Percentiles rank a stretch among this genome's conserved stretches.
Evolutionary conservation across 164 flowering plant species (phyloP).

Genomic region (Tetrastigma voinierianum): DNA sequence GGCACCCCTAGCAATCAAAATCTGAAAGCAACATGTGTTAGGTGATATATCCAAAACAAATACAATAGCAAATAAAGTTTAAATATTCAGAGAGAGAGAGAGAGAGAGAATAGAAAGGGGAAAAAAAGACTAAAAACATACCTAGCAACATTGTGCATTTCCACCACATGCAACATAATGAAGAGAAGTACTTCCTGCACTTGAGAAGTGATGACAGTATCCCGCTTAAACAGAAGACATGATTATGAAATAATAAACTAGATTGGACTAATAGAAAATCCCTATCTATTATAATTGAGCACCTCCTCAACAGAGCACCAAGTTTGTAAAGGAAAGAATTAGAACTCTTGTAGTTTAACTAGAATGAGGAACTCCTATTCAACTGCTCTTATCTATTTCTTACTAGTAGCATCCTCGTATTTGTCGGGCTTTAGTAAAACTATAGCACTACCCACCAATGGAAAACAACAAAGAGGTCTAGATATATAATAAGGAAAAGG

Average conservation of each 20-base stretch:
- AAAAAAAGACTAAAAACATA: constrained; percentile 22
- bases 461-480: too few species aligned
- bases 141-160: constrained; percentile 89
- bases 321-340: not conserved
- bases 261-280: not conserved
- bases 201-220: constrained; percentile 33
- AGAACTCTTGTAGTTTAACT: too few species aligned
- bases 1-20: constrained; percentile 78
- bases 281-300: not conserved
- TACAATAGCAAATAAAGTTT: not conserved
- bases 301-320: not conserved
- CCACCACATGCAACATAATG: constrained; percentile 99
- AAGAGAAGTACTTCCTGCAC: constrained; percentile 93
- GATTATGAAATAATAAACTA: not conserved
- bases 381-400: too few species aligned
- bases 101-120: too few species aligned
- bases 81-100: not conserved
- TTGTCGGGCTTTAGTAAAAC: too few species aligned
- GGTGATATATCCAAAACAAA: not conserved
- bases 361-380: too few species aligned
- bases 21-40: constrained; percentile 30
- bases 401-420: too few species aligned
- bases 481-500: too few species aligned
- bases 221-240: not conserved
- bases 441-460: too few species aligned